Base-by-base conservation (phyloP, 2,329 filamentous ascomycete species). In the Exophiala aquamarina region DNA sequence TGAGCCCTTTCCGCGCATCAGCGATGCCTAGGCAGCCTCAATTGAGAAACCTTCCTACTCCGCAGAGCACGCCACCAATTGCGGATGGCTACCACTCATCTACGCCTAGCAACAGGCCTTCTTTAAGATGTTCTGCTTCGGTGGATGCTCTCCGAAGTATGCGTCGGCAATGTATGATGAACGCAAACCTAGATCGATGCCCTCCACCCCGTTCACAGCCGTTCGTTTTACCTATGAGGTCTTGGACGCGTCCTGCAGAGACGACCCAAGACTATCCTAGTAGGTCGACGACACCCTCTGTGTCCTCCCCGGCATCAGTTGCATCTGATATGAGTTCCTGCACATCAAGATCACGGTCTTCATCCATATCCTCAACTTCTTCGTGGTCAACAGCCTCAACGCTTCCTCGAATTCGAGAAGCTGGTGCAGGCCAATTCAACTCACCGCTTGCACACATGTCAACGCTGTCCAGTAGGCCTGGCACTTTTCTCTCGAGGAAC, bases 231-330 rank as follows among this genome's bases (percentile, higher is more conserved):
- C 38, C 48, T 45, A 19, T 51, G 33, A 51, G 36, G 36, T 40
- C 41, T 46, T 43, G 49, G 26, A 49, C 47, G 33, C 52, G 48
- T 55, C 45, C 52, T 52, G 52, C 52, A 44, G 52, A 52, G 46
- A 55, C 49, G 29, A 47, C 32, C 29, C 42, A 35, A 43, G 49
- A 52, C 26, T 28, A 45, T 32, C 39, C 49, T 11, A 49, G 32
- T 36, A 41, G 47, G 31, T 42, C 46, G 5, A 47, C 46, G 8
- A 55, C 43, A 11, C 52, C 55, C 14, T 36, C 47, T 6, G 47
- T 65, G 15, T 77, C 73, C 7, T 79, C 75, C 34, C 81, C 81
- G n/a, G 80, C 83, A 54, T 83, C 81, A 26, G 80, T 83, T 75
- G 66, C 82, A 28, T 82, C 79, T 20, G 81, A 84, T 61, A 72